Conservation (phyloP, 805 yeast species). For the Komagataella ulmi region DNA sequence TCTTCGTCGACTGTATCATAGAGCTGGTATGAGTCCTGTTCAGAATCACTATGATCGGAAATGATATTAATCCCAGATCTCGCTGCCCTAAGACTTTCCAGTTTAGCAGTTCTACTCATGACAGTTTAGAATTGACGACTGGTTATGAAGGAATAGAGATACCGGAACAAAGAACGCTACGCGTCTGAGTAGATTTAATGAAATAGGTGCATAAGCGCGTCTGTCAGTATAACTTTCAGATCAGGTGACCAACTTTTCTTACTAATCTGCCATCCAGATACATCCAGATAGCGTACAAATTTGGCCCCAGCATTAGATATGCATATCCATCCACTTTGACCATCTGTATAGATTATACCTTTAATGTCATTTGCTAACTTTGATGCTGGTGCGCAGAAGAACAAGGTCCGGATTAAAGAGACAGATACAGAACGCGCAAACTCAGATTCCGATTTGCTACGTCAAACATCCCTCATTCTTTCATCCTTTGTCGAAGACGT, state of each 20-base stretch:
- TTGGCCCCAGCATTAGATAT: not conserved
- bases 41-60: conserved; percentile 26
- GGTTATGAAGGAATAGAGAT: not conserved
- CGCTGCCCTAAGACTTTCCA: conserved; percentile 52
- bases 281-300: not conserved
- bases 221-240: not conserved
- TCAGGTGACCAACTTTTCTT: not conserved
- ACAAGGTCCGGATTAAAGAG: not conserved
- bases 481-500: conserved; percentile 35
- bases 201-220: not conserved
- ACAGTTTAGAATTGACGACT: not conserved
- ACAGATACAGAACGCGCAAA: conserved; percentile 11
- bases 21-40: conserved; percentile 27
- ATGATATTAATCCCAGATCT: conserved; percentile 23
- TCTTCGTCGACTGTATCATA: conserved; percentile 86
- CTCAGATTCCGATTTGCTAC: conserved; percentile 14
- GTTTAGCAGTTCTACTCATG: conserved; percentile 31
- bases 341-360: not conserved
- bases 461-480: conserved; percentile 12
- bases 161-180: not conserved
- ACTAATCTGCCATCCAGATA: not conserved
- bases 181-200: not conserved
- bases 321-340: not conserved
- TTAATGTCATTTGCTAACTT: conserved; percentile 43
- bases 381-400: conserved; percentile 34